Percentiles rank a stretch among this genome's conserved stretches.
These are phyloP conservation scores for Eremomyces bilateralis DNA, from an alignment of 495 filamentous ascomycete species.

Conservation along the genomic window DNA sequence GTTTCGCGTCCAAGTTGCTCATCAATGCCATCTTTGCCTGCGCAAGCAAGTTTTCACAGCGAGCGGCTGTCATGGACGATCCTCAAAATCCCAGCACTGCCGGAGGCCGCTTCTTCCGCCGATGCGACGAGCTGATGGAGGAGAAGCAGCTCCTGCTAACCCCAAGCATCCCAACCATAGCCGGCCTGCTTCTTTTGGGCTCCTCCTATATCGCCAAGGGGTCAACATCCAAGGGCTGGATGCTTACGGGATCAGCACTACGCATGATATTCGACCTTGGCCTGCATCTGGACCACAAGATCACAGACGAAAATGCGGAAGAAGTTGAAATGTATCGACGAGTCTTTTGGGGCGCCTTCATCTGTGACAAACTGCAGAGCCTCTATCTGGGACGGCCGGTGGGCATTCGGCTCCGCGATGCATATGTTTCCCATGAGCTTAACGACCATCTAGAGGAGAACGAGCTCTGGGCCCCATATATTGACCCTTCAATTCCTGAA, in stretches of 20 bases:
- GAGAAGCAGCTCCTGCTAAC: slow-evolving; percentile 8
- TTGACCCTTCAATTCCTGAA: background rate
- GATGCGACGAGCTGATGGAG: slow-evolving; percentile 11
- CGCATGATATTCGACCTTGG: background rate
- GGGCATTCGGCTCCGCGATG: background rate
- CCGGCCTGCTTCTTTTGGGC: slow-evolving; percentile 12
- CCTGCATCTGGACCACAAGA: background rate
- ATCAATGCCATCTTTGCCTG: background rate
- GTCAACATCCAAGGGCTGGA: slow-evolving; percentile 5
- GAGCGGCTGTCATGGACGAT: background rate
- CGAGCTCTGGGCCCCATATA: background rate
- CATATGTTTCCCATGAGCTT: background rate
- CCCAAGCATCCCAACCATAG: slow-evolving; percentile 14
- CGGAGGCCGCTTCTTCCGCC: slow-evolving; percentile 11
- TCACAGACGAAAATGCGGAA: background rate
- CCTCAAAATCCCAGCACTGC: background rate
- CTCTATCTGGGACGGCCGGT: background rate
- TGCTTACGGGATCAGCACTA: background rate
- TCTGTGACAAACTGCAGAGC: background rate
- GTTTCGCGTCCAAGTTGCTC: background rate
- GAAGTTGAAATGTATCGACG: background rate
- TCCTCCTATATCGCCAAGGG: slow-evolving; percentile 12
- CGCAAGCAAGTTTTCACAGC: background rate
- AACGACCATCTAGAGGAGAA: background rate
- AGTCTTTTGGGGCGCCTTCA: background rate